A percentile compares a stretch with the other conserved stretches of the same genome.
phyloP scores from a whole-genome alignment of 1,139 yeast species.

The Yamadazyma blattariae region DNA sequence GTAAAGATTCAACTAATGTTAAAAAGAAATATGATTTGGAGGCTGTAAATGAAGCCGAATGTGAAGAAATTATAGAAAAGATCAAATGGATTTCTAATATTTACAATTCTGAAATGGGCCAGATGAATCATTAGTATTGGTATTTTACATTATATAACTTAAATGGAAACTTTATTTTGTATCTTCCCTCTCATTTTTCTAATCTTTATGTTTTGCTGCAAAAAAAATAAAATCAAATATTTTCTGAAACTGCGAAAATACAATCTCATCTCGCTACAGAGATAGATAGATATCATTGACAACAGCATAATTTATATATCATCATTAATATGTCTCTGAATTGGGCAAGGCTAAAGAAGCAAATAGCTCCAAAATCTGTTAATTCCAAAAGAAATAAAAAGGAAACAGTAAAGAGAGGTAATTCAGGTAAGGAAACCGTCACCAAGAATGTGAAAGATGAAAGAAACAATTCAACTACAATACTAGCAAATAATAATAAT shows the following conservation, averaged over 20 bases:
- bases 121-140: constrained; percentile 6
- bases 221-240: constrained; percentile 1
- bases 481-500: neutral
- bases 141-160: too few species aligned
- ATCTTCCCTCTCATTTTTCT: constrained; percentile 2
- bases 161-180: too few species aligned
- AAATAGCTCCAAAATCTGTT: constrained; percentile 14
- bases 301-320: too few species aligned
- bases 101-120: constrained; percentile 24
- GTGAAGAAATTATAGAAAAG: constrained; percentile 73
- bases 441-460: too few species aligned
- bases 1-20: constrained; percentile 24
- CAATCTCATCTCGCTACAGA: too few species aligned
- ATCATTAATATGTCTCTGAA: constrained; percentile 40
- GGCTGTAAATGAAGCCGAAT: constrained; percentile 59
- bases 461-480: neutral
- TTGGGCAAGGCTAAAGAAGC: constrained; percentile 32
- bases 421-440: too few species aligned
- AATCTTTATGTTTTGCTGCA: neutral
- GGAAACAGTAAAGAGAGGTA: neutral
- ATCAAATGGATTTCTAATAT: constrained; percentile 53
- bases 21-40: constrained; percentile 84
- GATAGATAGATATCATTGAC: too few species aligned
- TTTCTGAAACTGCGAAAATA: constrained; percentile 1
- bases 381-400: constrained; percentile 1